These are phyloP conservation scores for Sarocladiaceae sp. DNA, from an alignment of 2,329 filamentous ascomycete genomes.

Conservation along the genomic window DNA sequence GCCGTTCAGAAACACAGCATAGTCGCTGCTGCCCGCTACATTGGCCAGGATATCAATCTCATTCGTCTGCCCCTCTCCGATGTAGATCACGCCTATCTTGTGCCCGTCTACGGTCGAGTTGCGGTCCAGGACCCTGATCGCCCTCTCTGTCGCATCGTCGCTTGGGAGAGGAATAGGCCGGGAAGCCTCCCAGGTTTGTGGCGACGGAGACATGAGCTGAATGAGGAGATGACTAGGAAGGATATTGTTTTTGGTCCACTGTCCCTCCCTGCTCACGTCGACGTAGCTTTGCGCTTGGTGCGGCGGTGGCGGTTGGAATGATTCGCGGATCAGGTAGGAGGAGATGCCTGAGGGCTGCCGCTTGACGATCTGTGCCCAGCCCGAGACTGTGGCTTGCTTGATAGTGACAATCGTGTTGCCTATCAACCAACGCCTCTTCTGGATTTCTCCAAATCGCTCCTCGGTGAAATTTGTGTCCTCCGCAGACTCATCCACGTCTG, in stretches of 20 bases:
- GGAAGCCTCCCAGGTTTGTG: conserved; percentile 49
- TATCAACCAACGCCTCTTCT: conserved; percentile 63
- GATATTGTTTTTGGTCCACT: conserved; percentile 52
- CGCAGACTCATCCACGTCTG: conserved; percentile 73
- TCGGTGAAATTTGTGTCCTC: conserved; percentile 60
- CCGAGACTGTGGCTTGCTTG: conserved; percentile 60
- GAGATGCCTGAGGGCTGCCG: conserved; percentile 64
- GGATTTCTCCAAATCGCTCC: conserved; percentile 58
- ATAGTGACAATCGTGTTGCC: conserved; percentile 70
- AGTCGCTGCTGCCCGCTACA: conserved; percentile 77
- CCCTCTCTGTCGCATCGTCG: conserved; percentile 63
- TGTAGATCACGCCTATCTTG: conserved; percentile 91
- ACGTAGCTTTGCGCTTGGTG: conserved; percentile 46
- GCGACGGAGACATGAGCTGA: conserved; percentile 58
- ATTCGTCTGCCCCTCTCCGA: conserved; percentile 76
- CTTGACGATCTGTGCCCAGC: conserved; percentile 65
- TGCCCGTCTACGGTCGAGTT: conserved; percentile 89
- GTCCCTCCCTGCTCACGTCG: conserved; percentile 42
- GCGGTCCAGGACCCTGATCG: conserved; percentile 76
- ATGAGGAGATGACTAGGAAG: conserved; percentile 70
- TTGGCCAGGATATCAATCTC: conserved; percentile 86
- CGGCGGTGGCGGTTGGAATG: conserved; percentile 50
- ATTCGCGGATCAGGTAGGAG: conserved; percentile 52
- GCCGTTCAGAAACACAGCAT: conserved; percentile 74
- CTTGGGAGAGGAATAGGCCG: conserved; percentile 71